These are phyloP conservation scores for Ogataea chonburiensis DNA, from an alignment of 805 yeast species.

Conservation along the genomic window DNA sequence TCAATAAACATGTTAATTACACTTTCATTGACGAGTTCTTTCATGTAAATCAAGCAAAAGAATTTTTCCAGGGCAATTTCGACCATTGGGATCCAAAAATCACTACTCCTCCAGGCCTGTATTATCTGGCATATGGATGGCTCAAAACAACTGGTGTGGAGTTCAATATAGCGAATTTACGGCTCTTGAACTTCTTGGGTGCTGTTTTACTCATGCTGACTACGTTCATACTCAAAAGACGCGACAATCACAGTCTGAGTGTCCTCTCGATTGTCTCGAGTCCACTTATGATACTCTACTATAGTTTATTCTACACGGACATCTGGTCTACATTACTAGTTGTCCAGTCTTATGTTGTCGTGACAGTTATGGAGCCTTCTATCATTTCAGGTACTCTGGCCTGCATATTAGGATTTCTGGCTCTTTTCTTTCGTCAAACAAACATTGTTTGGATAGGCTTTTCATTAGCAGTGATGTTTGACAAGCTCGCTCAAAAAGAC, in stretches of 20 bases:
- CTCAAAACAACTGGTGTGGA: constrained; percentile 30
- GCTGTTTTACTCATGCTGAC: constrained; percentile 45
- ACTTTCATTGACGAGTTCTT: constrained; percentile 74
- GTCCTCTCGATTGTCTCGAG: constrained; percentile 42
- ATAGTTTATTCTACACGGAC: constrained; percentile 85
- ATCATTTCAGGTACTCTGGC: constrained; percentile 34
- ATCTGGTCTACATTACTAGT: constrained; percentile 84
- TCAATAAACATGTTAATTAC: constrained; percentile 24
- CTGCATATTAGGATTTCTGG: constrained; percentile 55
- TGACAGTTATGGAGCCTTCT: neutral
- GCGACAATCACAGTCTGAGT: constrained; percentile 17
- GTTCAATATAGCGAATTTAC: constrained; percentile 40
- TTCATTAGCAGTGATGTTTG: constrained; percentile 53
- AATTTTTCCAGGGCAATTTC: constrained; percentile 62
- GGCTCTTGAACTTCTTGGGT: constrained; percentile 66
- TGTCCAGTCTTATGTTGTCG: constrained; percentile 48
- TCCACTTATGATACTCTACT: constrained; percentile 74
- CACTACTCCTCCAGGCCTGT: constrained; percentile 96
- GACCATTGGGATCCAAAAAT: constrained; percentile 81
- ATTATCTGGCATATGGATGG: constrained; percentile 45
- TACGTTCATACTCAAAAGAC: constrained; percentile 18
- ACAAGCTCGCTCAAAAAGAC: constrained; percentile 40
- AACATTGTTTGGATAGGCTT: constrained; percentile 84
- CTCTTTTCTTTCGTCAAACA: constrained; percentile 84
- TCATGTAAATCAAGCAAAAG: constrained; percentile 77